Evolutionary conservation across 371 early-diverging fungal genomes (phyloP), one percentile per base, ranked within the genome.

Genomic region (Lichtheimia corymbifera): DNA sequence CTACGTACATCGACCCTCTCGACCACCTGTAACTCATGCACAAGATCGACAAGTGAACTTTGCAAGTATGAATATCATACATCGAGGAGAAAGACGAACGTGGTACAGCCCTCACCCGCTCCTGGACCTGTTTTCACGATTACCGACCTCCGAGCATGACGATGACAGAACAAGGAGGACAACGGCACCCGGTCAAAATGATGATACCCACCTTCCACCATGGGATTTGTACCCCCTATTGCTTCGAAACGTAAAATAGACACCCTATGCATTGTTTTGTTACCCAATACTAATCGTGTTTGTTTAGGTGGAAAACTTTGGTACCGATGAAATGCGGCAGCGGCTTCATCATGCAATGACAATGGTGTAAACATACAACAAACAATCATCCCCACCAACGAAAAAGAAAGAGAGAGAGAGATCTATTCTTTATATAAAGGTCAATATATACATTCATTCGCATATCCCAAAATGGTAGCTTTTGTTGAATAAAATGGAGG

Each of bases 221-320:
- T 79, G 79, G 79, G 79, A 79, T 50, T 59, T 76, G 11, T 76
- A 79, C 43, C 79, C 79, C 27, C 55, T 67, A 15, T 58, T 79
- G 5, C 50, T 74, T 47, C 77, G 80, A 45, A 74, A 64, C 35
- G 80, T 74, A 73, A 69, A 69, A 57, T 43, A 18, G 22, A 6
- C 7, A 22, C 20, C 69, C 50, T 43, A 20, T 43, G 42, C 22
- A 42, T 18, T 47, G n/a, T 47, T 47, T 47, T 47, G n/a, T 47
- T 47, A n/a, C 17, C 44, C 43, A 44, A 20, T 18, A 4, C 13
- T 27, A 11, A 24, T 58, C 15, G 47, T 47, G n/a, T 35, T 43
- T 50, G 18, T 43, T 53, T 59, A 79, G 79, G 76, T 79, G 49
- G 67, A 72, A 52, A 79, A 79, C 43, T 74, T 67, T 63, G 79